Percentiles rank a stretch among this genome's conserved stretches.
These are phyloP conservation scores for Inga oerstediana DNA, from an alignment of 306 rosid genomes.

Conservation along the genomic window DNA sequence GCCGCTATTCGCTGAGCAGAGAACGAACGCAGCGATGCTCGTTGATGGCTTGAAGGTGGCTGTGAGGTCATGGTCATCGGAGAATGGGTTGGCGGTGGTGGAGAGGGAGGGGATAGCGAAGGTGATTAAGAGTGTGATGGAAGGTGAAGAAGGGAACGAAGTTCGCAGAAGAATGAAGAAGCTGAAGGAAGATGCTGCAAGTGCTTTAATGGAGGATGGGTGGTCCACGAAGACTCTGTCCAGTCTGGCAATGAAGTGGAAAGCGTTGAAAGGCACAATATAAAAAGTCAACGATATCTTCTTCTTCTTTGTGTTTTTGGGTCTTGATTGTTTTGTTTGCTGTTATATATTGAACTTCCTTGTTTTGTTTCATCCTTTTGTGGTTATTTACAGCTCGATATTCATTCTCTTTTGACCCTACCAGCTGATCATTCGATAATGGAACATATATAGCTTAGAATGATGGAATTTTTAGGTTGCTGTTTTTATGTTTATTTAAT, in stretches of 20 bases:
- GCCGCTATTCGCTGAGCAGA: slow-evolving; percentile 54
- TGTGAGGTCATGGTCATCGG: slow-evolving; percentile 14
- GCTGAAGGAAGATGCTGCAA: slow-evolving; percentile 29
- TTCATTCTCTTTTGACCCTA: no score
- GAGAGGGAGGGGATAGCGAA: slow-evolving; percentile 39
- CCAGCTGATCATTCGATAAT: no score
- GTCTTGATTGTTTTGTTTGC: not conserved
- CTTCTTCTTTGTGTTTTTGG: not conserved
- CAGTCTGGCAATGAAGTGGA: slow-evolving; percentile 42
- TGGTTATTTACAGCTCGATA: not conserved
- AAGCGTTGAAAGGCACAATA: not conserved
- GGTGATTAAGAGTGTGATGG: slow-evolving; percentile 33
- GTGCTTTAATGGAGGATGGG: slow-evolving; percentile 41
- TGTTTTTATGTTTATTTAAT: no score
- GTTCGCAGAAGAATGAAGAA: slow-evolving; percentile 29
- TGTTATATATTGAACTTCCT: not conserved
- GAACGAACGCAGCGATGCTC: slow-evolving; percentile 34
- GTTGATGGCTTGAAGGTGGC: slow-evolving; percentile 42
- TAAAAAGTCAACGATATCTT: not conserved
- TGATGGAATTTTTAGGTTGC: no score
- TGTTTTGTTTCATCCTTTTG: no score
- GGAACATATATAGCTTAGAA: no score
- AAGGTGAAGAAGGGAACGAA: slow-evolving; percentile 42
- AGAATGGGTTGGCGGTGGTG: slow-evolving; percentile 26
- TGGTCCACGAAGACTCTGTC: slow-evolving; percentile 42